Percentiles rank a stretch among this genome's conserved stretches.
phyloP scores from a whole-genome alignment of 148 eudicot genomes.

The Silene uniflora region DNA sequence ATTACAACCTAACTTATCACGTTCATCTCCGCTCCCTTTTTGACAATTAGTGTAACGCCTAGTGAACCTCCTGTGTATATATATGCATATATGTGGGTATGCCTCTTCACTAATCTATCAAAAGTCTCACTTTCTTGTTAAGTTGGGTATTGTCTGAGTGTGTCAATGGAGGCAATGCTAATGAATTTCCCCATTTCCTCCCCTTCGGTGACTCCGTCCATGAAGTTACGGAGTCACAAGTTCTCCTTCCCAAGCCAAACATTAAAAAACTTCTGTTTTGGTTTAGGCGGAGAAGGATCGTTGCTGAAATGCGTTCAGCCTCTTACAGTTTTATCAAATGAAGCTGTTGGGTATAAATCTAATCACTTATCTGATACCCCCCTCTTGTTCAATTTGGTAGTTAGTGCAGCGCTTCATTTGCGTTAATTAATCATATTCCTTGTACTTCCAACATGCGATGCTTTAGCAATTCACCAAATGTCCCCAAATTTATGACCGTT shows the following conservation, averaged over 20 bases:
- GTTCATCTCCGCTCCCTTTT: neutral
- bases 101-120: neutral
- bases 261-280: neutral
- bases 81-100: constrained; percentile 1
- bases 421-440: neutral
- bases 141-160: neutral
- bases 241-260: neutral
- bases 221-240: neutral
- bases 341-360: constrained; percentile 1
- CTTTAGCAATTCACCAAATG: neutral
- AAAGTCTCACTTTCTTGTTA: neutral
- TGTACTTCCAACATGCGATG: no score
- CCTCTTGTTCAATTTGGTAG: neutral
- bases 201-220: neutral
- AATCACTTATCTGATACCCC: neutral
- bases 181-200: neutral
- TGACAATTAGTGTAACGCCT: constrained; percentile 10
- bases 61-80: neutral
- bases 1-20: neutral
- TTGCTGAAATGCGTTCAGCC: neutral
- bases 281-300: constrained; percentile 6
- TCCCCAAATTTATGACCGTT: neutral
- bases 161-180: constrained; percentile 15
- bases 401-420: neutral
- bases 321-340: constrained; percentile 7